These are phyloP conservation scores for Leccinum subrobustum DNA, from an alignment of 1,284 basidiomycete species.

Conservation along the genomic window DNA sequence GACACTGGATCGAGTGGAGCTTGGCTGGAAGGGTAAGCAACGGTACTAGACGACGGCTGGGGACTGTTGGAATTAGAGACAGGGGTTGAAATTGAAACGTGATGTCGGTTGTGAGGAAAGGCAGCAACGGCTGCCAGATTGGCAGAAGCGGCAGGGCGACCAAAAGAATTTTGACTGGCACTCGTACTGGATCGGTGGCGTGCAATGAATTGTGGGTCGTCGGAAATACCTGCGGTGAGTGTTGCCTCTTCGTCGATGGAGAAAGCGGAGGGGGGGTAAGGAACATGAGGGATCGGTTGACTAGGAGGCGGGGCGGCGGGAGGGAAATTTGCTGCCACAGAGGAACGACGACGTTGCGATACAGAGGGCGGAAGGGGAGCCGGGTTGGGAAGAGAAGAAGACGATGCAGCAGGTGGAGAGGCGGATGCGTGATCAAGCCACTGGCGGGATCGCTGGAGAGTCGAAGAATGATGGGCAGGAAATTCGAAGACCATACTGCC, in stretches of 20 bases:
- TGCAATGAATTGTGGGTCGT: slow-evolving; percentile 22
- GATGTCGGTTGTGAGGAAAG: slow-evolving; percentile 53
- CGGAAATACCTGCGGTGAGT: slow-evolving; percentile 9
- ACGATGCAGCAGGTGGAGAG: slow-evolving; percentile 32
- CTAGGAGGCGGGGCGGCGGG: slow-evolving; percentile 73
- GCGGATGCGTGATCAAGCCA: slow-evolving; percentile 44
- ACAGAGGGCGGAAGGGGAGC: slow-evolving; percentile 34
- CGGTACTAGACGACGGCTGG: slow-evolving; percentile 26
- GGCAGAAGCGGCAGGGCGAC: slow-evolving; percentile 52
- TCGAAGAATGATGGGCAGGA: slow-evolving; percentile 44
- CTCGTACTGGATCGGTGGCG: slow-evolving; percentile 32
- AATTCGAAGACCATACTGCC: slow-evolving; percentile 53
- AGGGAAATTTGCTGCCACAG: slow-evolving; percentile 58
- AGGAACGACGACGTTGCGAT: slow-evolving; percentile 63
- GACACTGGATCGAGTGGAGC: slow-evolving; percentile 55
- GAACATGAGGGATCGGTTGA: slow-evolving; percentile 67
- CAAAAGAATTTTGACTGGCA: slow-evolving; percentile 38
- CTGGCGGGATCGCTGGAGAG: slow-evolving; percentile 42
- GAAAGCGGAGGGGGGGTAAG: slow-evolving; percentile 28
- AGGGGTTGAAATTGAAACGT: slow-evolving; percentile 40
- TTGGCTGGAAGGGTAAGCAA: slow-evolving; percentile 35
- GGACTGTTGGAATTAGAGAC: slow-evolving; percentile 27
- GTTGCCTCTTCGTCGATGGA: slow-evolving; percentile 24
- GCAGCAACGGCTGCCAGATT: slow-evolving; percentile 56
- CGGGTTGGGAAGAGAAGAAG: slow-evolving; percentile 37